These are phyloP conservation scores for Maudiozyma barnettii DNA, from an alignment of 805 yeast species.

Conservation along the genomic window DNA sequence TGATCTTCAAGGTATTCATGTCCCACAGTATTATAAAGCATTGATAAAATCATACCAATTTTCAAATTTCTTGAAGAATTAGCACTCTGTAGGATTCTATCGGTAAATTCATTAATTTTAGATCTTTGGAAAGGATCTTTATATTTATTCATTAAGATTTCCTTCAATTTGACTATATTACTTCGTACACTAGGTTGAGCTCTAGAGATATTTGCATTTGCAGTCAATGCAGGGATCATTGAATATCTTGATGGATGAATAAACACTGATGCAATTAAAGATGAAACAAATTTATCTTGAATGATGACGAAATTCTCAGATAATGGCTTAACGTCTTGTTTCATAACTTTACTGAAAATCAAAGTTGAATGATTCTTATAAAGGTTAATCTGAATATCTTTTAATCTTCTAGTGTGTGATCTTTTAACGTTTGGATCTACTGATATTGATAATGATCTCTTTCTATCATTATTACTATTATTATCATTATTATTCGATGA, in stretches of 20 bases:
- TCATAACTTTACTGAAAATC: constrained; percentile 24
- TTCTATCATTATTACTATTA: neutral
- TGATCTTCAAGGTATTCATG: constrained; percentile 22
- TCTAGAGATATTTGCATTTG: constrained; percentile 20
- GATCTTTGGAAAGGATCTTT: constrained; percentile 15
- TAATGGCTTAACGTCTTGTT: constrained; percentile 27
- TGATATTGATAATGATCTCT: neutral
- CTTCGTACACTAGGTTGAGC: constrained; percentile 19
- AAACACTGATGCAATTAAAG: constrained; percentile 23
- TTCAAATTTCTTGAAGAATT: constrained; percentile 14
- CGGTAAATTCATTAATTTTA: constrained; percentile 21
- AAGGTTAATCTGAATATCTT: constrained; percentile 19
- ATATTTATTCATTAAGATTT: constrained; percentile 17
- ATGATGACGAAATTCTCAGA: constrained; percentile 26
- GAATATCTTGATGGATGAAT: constrained; percentile 22
- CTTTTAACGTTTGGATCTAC: neutral
- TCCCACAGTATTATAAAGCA: constrained; percentile 16
- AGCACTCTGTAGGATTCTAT: constrained; percentile 20
- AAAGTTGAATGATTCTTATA: constrained; percentile 22
- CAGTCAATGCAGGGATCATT: constrained; percentile 23
- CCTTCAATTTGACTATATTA: constrained; percentile 19
- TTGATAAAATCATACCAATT: constrained; percentile 16
- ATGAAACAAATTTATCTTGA: constrained; percentile 24
- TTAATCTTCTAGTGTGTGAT: neutral
- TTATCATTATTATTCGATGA: neutral